Conservation (phyloP, 306 rosid species). For the Rosa persica region DNA sequence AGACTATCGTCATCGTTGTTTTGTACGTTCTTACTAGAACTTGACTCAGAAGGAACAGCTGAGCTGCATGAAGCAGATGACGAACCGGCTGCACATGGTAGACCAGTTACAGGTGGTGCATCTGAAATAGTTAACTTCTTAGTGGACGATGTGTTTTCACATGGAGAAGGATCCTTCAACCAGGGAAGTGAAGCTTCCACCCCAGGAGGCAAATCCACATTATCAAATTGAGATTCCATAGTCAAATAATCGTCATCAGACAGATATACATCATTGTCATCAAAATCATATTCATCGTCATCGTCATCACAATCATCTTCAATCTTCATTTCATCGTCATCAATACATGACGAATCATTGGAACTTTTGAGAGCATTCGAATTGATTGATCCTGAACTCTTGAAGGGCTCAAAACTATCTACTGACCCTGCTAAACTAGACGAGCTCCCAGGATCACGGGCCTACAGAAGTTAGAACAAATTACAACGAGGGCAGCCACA, state of each 20-base stretch:
- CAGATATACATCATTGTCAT: slow-evolving; percentile 38
- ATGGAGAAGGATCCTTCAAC: slow-evolving; percentile 49
- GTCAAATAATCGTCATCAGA: slow-evolving; percentile 40
- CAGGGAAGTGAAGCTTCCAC: slow-evolving; percentile 75
- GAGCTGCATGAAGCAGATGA: slow-evolving; percentile 28
- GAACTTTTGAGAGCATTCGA: slow-evolving; percentile 41
- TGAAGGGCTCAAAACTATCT: slow-evolving; percentile 43
- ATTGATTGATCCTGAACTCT: slow-evolving; percentile 49
- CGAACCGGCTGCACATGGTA: not conserved
- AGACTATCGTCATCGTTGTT: slow-evolving; percentile 15
- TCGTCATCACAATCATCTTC: slow-evolving; percentile 49
- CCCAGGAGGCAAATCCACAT: slow-evolving; percentile 76
- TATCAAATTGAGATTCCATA: slow-evolving; percentile 70
- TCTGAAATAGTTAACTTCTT: slow-evolving; percentile 26
- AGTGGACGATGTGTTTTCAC: slow-evolving; percentile 24
- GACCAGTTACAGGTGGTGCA: slow-evolving; percentile 17
- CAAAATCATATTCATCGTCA: slow-evolving; percentile 33
- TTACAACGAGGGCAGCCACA: slow-evolving; percentile 16
- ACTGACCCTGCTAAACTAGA: slow-evolving; percentile 41
- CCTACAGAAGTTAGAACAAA: slow-evolving; percentile 25
- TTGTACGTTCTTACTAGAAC: slow-evolving; percentile 40
- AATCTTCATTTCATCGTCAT: slow-evolving; percentile 37
- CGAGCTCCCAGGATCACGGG: slow-evolving; percentile 38
- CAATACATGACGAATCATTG: slow-evolving; percentile 41
- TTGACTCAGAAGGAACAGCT: slow-evolving; percentile 32